Evolutionary conservation across 208 protist species (phyloP).

Genomic region (Crithidia bombi): DNA sequence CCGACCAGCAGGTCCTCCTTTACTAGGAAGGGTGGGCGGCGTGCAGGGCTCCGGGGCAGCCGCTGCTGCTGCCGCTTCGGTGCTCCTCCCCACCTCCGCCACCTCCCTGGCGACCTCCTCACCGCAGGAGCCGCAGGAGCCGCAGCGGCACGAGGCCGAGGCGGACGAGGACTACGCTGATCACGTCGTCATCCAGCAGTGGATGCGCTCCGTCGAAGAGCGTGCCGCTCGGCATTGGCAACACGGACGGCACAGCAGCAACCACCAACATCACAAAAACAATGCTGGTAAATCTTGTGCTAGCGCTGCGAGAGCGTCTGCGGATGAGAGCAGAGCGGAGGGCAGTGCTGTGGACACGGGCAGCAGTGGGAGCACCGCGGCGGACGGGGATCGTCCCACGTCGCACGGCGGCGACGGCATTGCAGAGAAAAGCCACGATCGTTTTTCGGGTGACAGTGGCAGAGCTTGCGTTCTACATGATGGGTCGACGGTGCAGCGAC

Average conservation of each 20-base stretch:
- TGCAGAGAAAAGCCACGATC: neutral
- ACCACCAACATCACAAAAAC: neutral
- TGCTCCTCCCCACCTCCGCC: conserved; percentile 1
- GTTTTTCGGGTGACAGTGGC: neutral
- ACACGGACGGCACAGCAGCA: neutral
- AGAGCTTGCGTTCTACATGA: conserved; percentile 5
- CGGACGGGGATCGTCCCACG: neutral
- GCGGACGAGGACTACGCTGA: conserved; percentile 23
- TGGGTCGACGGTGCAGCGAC: neutral
- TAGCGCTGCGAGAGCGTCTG: neutral
- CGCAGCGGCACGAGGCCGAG: conserved; percentile 17
- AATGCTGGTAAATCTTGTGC: neutral
- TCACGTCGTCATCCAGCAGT: conserved; percentile 17
- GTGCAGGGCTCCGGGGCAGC: neutral
- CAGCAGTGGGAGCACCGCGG: neutral
- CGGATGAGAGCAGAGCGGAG: neutral
- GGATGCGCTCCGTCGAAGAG: conserved; percentile 8
- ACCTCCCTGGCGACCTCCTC: neutral
- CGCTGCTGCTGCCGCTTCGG: neutral
- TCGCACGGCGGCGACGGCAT: neutral
- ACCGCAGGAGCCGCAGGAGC: conserved; percentile 6
- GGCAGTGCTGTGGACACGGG: neutral
- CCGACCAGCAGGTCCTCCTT: neutral
- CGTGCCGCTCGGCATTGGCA: conserved; percentile 10
- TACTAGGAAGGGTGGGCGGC: neutral